Base-by-base conservation (phyloP, 2,329 filamentous ascomycete genomes). In the Alternaria infectoria region DNA sequence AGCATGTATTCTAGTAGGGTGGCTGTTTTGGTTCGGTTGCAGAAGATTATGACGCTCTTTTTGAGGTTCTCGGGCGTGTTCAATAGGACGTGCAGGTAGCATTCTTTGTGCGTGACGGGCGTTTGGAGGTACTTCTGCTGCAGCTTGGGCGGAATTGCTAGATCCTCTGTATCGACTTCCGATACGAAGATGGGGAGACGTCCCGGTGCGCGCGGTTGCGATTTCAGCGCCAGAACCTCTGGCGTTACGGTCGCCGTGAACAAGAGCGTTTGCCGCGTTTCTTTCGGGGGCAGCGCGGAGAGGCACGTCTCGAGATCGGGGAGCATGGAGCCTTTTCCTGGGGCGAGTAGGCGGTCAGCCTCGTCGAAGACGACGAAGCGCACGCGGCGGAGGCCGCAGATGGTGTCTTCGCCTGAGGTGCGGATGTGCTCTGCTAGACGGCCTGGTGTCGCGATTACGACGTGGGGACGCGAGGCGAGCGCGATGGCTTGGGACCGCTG, bases 161-260 rank as follows among this genome's bases (percentile, higher is more conserved):
- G 85, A 65, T 83, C 81, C 60, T 83, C 81, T 5, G 90, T 93
- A 78, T 95, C 92, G 45, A 95, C 88, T 81, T 99, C 95, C 74
- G 93, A 97, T 49, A 98, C 88, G 80, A 95, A 97, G 40, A 97
- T 89, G 1, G 93, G 90, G 55, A 88, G 89, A 65, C 92, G 91
- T 56, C 88, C 89, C 2, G 88, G 85, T 46, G 89, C 86, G 8
- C 93, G 90, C 9, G 93, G 90, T 82, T 92, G 88, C 62, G 91
- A 87, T 80, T 97, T 96, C 62, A 98, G 82, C 3, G 93, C 92
- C 54, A 93, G 89, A 5, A 99, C 93, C 82, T 98, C 95, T 3
- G 93, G 89, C 0, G 96, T 98, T 46, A 99, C 90, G 2, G 96
- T 99, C 15, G 96, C 96, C 9, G 96, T 99, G 82, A 99, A 99